A percentile compares a stretch with the other conserved stretches of the same genome.
These are phyloP conservation scores for Solidago caesia DNA, from an alignment of 129 eudicot species.

Conservation along the genomic window DNA sequence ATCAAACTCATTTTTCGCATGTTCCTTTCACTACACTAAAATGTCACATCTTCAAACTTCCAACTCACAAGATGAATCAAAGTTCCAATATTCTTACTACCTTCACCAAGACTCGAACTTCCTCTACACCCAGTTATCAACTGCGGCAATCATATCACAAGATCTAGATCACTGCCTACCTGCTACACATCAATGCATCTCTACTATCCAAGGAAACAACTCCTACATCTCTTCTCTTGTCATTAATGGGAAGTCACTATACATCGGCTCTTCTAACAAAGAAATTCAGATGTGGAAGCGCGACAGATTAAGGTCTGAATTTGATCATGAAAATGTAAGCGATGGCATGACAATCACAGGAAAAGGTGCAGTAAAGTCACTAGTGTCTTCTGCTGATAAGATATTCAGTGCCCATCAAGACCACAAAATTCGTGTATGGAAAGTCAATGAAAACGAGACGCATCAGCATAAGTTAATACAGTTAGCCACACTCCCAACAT, in stretches of 20 bases:
- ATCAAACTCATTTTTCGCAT: constrained; percentile 22
- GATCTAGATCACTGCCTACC: constrained; percentile 25
- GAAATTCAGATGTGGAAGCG: constrained; percentile 53
- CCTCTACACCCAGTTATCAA: constrained; percentile 34
- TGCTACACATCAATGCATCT: constrained; percentile 42
- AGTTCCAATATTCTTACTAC: constrained; percentile 29
- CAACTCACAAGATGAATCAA: constrained; percentile 34
- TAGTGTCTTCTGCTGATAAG: constrained; percentile 42
- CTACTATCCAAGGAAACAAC: constrained; percentile 53
- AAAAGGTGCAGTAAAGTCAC: constrained; percentile 61
- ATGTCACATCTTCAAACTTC: constrained; percentile 40
- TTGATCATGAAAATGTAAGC: constrained; percentile 28
- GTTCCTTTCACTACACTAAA: constrained; percentile 32
- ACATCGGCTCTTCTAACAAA: constrained; percentile 65
- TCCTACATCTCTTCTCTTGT: constrained; percentile 66
- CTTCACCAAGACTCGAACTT: constrained; percentile 38
- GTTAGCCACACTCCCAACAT: constrained; percentile 64
- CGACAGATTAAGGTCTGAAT: constrained; percentile 37
- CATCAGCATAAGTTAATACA: constrained; percentile 38
- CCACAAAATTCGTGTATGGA: constrained; percentile 61
- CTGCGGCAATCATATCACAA: constrained; percentile 33
- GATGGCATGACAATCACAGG: constrained; percentile 36
- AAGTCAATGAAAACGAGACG: constrained; percentile 35
- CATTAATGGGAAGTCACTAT: constrained; percentile 49
- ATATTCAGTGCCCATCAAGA: constrained; percentile 72